Base-by-base conservation (phyloP, 129 eudicot genomes). In the Ambrosia trifida region DNA sequence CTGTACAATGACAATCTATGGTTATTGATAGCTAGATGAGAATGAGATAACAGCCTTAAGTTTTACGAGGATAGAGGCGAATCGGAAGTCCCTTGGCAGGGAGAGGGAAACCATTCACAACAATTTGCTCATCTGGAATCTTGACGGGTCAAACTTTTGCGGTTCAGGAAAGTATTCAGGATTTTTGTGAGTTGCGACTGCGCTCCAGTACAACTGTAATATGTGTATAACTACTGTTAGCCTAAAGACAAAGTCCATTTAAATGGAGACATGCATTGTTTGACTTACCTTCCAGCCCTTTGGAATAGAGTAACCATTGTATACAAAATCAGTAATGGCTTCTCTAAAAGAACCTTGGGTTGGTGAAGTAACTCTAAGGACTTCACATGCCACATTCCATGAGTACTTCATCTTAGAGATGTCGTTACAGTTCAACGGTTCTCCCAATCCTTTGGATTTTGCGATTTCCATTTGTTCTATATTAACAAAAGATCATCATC, bases 211-310 rank as follows among this genome's bases (percentile, higher is more conserved):
- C 38, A 82, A 4, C 81, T 75, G 52, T 47, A 70, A 35, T 17
- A 62, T 3, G 14, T 13, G 24, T n/a, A n/a, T n/a, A n/a, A n/a
- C n/a, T n/a, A n/a, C 12, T 30, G 1, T 60, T 47, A 44, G 38
- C 24, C 7, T 7, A 32, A 53, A 18, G 10, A 16, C 12, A 10
- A 14, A 40, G 9, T 40, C 16, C 20, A 40, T n/a, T n/a, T n/a
- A 36, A 33, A 9, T 41, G 33, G n/a, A 2, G n/a, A 17, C 52
- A 3, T 35, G 1, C 1, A 0, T 5, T 18, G 6, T 4, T 40
- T 64, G 38, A 1, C 16, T 19, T 81, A 81, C 85, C 81, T 83
- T 78, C 86, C 83, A 82, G 0, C 86, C 83, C 31, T 82, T 82
- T 0, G 85, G 85, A 60, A 76, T 77, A 0, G 60, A 67, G 52